These are phyloP conservation scores for Hibiscus mutabilis DNA, from an alignment of 345 rosid species.

Conservation along the genomic window DNA sequence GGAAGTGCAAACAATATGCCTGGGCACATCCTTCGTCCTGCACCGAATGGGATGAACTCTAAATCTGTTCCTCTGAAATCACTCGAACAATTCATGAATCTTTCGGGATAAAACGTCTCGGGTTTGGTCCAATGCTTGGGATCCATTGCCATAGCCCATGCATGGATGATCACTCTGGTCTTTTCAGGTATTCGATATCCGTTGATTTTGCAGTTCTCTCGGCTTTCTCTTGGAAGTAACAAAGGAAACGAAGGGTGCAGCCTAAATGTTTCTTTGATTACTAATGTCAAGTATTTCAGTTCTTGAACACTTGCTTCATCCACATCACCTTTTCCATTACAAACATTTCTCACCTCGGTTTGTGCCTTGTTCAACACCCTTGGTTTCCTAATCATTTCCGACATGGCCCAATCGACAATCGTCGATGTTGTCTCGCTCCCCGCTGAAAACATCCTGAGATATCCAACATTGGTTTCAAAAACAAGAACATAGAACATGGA, in stretches of 20 bases:
- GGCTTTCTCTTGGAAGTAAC: constrained; percentile 18
- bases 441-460: constrained; percentile 23
- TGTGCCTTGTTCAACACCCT: constrained; percentile 19
- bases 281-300: constrained; percentile 13
- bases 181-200: constrained; percentile 3
- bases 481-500: background rate
- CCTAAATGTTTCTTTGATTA: constrained; percentile 25
- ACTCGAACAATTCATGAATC: constrained; percentile 14
- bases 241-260: constrained; percentile 20
- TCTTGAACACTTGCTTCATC: constrained; percentile 7
- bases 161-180: constrained; percentile 4
- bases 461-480: background rate
- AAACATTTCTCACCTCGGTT: constrained; percentile 18
- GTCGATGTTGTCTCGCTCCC: constrained; percentile 24
- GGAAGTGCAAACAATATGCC: constrained; percentile 16
- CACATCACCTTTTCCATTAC: background rate
- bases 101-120: constrained; percentile 12
- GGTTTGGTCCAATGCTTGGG: constrained; percentile 4
- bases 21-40: constrained; percentile 12
- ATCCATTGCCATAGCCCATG: constrained; percentile 12
- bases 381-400: constrained; percentile 23
- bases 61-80: constrained; percentile 20
- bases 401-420: constrained; percentile 24
- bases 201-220: constrained; percentile 4
- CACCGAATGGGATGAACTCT: constrained; percentile 15